A percentile compares a stretch with the other conserved stretches of the same genome.
These are phyloP conservation scores for Xylaria sp. DNA, from an alignment of 2,329 filamentous ascomycete species.

Conservation along the genomic window DNA sequence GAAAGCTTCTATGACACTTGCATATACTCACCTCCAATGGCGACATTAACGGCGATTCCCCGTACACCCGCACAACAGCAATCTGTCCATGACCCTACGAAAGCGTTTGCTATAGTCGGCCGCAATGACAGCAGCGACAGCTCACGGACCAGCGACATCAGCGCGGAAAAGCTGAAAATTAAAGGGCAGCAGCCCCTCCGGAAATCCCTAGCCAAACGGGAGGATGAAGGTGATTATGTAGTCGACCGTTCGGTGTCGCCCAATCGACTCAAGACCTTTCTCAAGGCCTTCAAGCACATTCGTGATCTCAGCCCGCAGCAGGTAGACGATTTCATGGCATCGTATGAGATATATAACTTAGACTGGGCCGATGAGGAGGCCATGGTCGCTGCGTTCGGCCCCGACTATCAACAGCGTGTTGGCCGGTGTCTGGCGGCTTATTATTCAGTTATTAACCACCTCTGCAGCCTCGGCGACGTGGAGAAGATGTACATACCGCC, in stretches of 20 bases:
- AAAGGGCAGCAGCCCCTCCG: constrained; percentile 28
- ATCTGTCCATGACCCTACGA: constrained; percentile 5
- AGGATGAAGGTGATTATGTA: constrained; percentile 39
- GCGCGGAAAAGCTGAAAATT: constrained; percentile 49
- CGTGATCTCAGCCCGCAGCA: constrained; percentile 60
- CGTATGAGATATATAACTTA: constrained; percentile 66
- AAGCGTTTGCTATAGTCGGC: constrained; percentile 37
- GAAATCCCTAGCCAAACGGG: constrained; percentile 21
- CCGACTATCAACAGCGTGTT: constrained; percentile 61
- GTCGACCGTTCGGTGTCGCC: constrained; percentile 59
- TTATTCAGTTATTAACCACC: constrained; percentile 65
- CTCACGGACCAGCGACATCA: constrained; percentile 51
- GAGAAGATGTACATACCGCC: constrained; percentile 70
- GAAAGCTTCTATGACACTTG: constrained; percentile 10
- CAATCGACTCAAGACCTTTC: constrained; percentile 62
- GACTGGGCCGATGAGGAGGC: constrained; percentile 63
- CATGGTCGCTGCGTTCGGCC: constrained; percentile 60
- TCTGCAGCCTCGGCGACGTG: constrained; percentile 66
- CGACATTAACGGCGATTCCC: constrained; percentile 26
- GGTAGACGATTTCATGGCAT: constrained; percentile 66
- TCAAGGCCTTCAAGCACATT: constrained; percentile 62
- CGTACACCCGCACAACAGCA: constrained; percentile 9
- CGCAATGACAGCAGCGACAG: constrained; percentile 50
- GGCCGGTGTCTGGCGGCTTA: constrained; percentile 63
- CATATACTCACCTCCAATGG: constrained; percentile 26